Percentiles rank a stretch among this genome's conserved stretches.
Evolutionary conservation across 129 eudicot genomes (phyloP).

Genomic region (Glebionis coronaria): DNA sequence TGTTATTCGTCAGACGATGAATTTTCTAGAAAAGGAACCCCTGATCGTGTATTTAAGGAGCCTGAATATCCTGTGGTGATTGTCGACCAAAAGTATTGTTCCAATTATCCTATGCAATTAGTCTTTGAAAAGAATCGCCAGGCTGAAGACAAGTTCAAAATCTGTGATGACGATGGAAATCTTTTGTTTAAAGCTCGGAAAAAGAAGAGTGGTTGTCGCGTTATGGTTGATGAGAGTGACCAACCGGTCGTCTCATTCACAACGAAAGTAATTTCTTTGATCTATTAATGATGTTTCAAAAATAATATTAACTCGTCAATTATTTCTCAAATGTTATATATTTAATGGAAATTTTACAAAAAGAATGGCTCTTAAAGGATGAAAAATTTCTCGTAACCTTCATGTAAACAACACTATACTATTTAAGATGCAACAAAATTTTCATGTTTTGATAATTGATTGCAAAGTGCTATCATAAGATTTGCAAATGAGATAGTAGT

Average conservation of each 20-base stretch:
- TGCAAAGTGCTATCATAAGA: too few relatives aligned
- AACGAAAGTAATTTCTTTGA: slow-evolving; percentile 26
- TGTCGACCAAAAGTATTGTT: slow-evolving; percentile 38
- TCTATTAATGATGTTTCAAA: not conserved
- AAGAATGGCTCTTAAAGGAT: not conserved
- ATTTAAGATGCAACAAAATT: too few relatives aligned
- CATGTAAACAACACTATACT: not conserved
- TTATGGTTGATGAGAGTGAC: slow-evolving; percentile 27
- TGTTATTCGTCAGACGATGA: slow-evolving; percentile 39
- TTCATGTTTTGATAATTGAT: too few relatives aligned
- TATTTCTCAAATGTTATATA: not conserved
- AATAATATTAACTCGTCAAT: too few relatives aligned
- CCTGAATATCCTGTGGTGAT: slow-evolving; percentile 36
- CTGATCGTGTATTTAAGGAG: slow-evolving; percentile 30
- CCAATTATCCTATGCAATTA: slow-evolving; percentile 30
- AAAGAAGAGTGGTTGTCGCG: slow-evolving; percentile 29
- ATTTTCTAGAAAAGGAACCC: slow-evolving; percentile 25
- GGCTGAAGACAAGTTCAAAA: slow-evolving; percentile 32
- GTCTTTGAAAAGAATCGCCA: slow-evolving; percentile 26
- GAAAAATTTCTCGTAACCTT: not conserved
- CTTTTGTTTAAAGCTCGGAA: slow-evolving; percentile 23
- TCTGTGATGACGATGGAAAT: slow-evolving; percentile 32
- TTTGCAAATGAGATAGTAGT: too few relatives aligned
- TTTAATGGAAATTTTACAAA: not conserved
- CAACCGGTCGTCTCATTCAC: slow-evolving; percentile 29